Conservation (phyloP, 1,284 basidiomycete species). For the Prillingera fragicola region DNA sequence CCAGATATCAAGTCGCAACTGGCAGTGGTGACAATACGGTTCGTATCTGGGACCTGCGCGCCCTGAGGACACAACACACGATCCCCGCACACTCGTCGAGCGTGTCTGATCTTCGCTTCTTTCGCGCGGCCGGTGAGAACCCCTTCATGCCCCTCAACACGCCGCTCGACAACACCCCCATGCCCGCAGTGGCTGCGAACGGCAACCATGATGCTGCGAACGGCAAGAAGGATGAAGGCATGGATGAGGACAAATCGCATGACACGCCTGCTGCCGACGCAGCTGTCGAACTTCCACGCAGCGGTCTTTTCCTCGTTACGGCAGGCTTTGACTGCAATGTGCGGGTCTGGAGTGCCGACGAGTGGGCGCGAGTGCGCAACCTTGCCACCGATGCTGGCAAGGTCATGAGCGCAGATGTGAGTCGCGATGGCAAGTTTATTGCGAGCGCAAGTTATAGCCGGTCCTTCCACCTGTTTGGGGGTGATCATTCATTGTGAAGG, state of each 20-base stretch:
- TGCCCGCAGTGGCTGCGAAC: conserved; percentile 43
- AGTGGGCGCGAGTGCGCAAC: conserved; percentile 87
- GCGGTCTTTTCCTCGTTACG: conserved; percentile 87
- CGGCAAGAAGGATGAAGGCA: conserved; percentile 35
- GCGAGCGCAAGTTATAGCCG: conserved; percentile 87
- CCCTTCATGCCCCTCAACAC: conserved; percentile 31
- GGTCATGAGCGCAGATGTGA: conserved; percentile 95
- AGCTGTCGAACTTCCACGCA: conserved; percentile 51
- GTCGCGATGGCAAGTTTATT: conserved; percentile 72
- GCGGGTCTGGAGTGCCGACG: conserved; percentile 95
- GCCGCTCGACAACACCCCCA: conserved; percentile 2
- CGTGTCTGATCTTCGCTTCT: conserved; percentile 92
- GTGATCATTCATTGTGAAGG: conserved; percentile 51
- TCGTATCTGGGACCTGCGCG: conserved; percentile 96
- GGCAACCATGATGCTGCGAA: conserved; percentile 43
- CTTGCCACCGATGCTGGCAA: conserved; percentile 91
- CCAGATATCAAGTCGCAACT: conserved; percentile 90
- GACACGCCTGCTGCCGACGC: conserved; percentile 23
- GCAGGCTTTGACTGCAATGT: conserved; percentile 93
- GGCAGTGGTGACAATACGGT: conserved; percentile 96
- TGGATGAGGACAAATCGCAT: conserved; percentile 29
- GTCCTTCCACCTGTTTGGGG: conserved; percentile 82
- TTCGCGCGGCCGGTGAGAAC: conserved; percentile 52
- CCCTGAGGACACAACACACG: conserved; percentile 84
- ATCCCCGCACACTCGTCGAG: conserved; percentile 94